Percentiles rank a stretch among this genome's conserved stretches.
Conservation (phyloP, 2,329 filamentous ascomycete genomes). For the Leptographium procerum region DNA sequence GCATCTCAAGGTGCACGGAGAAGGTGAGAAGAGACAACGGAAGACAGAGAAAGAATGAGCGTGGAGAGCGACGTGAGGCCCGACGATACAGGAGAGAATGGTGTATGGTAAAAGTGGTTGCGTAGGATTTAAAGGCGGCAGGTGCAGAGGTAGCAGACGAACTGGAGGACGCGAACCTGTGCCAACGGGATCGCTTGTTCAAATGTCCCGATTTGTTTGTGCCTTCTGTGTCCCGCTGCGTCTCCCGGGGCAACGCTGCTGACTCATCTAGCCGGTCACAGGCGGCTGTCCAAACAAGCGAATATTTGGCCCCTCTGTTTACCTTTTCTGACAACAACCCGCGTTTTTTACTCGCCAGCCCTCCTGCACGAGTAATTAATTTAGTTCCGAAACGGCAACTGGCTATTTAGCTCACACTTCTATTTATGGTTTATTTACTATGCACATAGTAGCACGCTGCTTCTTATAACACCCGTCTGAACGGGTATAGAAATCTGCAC, state of each 20-base stretch:
- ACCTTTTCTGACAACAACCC: background rate
- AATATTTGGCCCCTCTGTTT: background rate
- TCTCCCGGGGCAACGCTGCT: background rate
- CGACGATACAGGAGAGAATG: background rate
- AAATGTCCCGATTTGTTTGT: background rate
- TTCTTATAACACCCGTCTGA: too few relatives aligned
- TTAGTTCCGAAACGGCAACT: background rate
- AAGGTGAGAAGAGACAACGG: too few relatives aligned
- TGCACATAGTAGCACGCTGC: too few relatives aligned
- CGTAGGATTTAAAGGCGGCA: background rate
- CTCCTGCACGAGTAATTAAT: too few relatives aligned
- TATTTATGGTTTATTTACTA: too few relatives aligned
- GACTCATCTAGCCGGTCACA: background rate
- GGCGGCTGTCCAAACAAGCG: background rate
- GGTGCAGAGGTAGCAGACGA: background rate
- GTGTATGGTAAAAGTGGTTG: background rate
- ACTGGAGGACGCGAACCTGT: background rate
- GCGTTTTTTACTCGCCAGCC: too few relatives aligned
- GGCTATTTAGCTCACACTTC: too few relatives aligned
- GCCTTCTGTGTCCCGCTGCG: background rate
- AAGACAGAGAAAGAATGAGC: background rate
- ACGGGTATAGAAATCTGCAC: too few relatives aligned
- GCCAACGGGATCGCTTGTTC: background rate
- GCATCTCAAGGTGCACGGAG: slow-evolving; percentile 7
- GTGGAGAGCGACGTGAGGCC: background rate